phyloP scores from a whole-genome alignment of 805 yeast genomes.

The Candida sithepensis region DNA sequence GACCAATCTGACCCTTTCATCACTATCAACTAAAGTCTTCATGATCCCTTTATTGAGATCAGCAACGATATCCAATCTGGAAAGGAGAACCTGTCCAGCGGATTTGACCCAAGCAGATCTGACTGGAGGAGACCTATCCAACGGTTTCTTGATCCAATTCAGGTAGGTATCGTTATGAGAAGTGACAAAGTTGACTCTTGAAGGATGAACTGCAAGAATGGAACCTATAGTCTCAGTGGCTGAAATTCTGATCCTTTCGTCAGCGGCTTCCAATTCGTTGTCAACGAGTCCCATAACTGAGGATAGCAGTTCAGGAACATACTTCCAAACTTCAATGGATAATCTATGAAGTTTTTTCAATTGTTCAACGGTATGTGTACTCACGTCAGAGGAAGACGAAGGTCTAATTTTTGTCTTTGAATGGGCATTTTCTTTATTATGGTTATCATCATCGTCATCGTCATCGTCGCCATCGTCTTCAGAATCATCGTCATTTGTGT shows the following conservation, averaged over 20 bases:
- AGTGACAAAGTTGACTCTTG: conserved; percentile 54
- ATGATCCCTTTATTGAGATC: conserved; percentile 58
- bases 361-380: conserved; percentile 30
- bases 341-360: conserved; percentile 61
- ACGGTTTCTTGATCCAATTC: conserved; percentile 70
- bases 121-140: conserved; percentile 64
- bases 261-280: conserved; percentile 74
- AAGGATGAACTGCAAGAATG: conserved; percentile 47
- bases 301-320: conserved; percentile 68
- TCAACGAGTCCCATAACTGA: conserved; percentile 77
- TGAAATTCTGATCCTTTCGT: conserved; percentile 53
- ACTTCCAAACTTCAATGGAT: conserved; percentile 67
- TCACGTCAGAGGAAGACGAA: conserved; percentile 3
- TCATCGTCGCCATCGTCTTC: no score
- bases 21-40: conserved; percentile 70
- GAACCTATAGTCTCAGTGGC: conserved; percentile 75
- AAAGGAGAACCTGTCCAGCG: conserved; percentile 42
- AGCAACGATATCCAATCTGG: conserved; percentile 41
- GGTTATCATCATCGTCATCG: no score
- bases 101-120: conserved; percentile 69
- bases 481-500: no score
- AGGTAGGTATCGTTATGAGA: conserved; percentile 59
- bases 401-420: background rate
- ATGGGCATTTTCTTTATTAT: background rate
- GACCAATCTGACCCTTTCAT: conserved; percentile 64